Conservation (phyloP, 2,329 filamentous ascomycete species). For the Dothidotthia symphoricarpi region DNA sequence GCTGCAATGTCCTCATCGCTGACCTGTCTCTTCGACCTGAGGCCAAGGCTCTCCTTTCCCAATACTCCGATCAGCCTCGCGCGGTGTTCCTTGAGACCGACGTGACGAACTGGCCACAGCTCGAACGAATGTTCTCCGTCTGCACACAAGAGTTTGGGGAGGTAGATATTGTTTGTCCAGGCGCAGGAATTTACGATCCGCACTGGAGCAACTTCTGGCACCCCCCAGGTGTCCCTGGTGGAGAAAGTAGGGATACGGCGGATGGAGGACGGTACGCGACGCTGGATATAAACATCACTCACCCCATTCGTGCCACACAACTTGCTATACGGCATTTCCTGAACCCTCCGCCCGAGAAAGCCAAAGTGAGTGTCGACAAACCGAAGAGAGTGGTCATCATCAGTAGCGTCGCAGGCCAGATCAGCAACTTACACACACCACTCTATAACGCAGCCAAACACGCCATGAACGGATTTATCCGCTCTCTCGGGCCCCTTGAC, state of each 20-base stretch:
- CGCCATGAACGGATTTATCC: conserved; percentile 50
- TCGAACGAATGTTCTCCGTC: conserved; percentile 35
- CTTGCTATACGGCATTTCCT: conserved; percentile 49
- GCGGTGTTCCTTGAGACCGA: conserved; percentile 49
- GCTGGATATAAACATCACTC: conserved; percentile 50
- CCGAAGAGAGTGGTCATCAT: conserved; percentile 50
- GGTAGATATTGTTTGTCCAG: conserved; percentile 50
- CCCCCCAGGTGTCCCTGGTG: conserved; percentile 40
- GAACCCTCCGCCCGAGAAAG: conserved; percentile 24
- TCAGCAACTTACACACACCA: conserved; percentile 39
- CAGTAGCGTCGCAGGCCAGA: conserved; percentile 47
- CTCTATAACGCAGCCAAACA: conserved; percentile 50
- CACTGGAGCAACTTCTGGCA: conserved; percentile 51
- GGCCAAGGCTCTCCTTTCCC: conserved; percentile 44
- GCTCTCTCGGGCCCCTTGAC: conserved; percentile 53
- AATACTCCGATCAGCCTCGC: conserved; percentile 30
- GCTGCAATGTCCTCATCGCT: conserved; percentile 51
- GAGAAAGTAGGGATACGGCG: conserved; percentile 33
- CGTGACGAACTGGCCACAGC: conserved; percentile 39
- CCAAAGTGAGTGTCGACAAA: conserved; percentile 39
- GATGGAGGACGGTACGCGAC: conserved; percentile 30
- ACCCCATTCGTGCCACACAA: conserved; percentile 50
- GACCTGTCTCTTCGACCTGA: conserved; percentile 50
- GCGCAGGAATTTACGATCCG: conserved; percentile 52
- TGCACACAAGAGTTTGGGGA: conserved; percentile 32